Evolutionary conservation across 2,329 filamentous ascomycete species (phyloP).

Genomic region (Colletotrichum theobromicola): DNA sequence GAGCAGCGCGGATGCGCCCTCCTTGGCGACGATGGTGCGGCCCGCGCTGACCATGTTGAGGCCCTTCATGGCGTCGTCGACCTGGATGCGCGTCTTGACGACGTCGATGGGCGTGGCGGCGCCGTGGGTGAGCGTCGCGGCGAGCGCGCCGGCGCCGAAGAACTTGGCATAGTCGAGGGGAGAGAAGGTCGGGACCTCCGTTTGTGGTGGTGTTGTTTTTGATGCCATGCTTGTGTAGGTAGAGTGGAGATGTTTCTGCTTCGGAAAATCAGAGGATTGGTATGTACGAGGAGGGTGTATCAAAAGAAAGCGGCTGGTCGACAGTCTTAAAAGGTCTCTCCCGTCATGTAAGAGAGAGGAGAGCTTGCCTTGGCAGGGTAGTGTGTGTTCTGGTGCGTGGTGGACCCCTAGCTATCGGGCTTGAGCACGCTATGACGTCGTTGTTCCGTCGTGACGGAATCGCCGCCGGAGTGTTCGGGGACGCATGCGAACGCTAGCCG

Average conservation of each 20-base stretch:
- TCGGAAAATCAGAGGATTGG: not conserved
- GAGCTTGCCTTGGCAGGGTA: conserved; percentile 8
- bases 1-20: conserved; percentile 80
- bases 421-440: conserved; percentile 15
- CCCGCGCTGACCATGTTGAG: conserved; percentile 81
- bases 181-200: conserved; percentile 45
- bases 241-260: not conserved
- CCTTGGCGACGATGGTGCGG: conserved; percentile 77
- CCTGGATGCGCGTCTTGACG: conserved; percentile 91
- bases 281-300: not conserved
- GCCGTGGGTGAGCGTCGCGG: conserved; percentile 56
- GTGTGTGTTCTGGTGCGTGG: not conserved
- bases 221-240: conserved; percentile 22
- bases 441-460: conserved; percentile 10
- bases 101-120: conserved; percentile 66
- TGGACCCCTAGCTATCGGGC: not conserved
- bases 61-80: conserved; percentile 86
- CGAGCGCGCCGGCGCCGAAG: conserved; percentile 57
- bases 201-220: conserved; percentile 15
- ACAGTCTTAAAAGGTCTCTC: not conserved
- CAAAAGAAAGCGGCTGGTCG: not conserved
- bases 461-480: conserved; percentile 6
- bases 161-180: conserved; percentile 55
- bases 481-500: not conserved
- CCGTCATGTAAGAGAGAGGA: not conserved